Percentiles rank a stretch among this genome's conserved stretches.
These are phyloP conservation scores for Avicennia marina DNA, from an alignment of 257 asterid genomes.

Conservation along the genomic window DNA sequence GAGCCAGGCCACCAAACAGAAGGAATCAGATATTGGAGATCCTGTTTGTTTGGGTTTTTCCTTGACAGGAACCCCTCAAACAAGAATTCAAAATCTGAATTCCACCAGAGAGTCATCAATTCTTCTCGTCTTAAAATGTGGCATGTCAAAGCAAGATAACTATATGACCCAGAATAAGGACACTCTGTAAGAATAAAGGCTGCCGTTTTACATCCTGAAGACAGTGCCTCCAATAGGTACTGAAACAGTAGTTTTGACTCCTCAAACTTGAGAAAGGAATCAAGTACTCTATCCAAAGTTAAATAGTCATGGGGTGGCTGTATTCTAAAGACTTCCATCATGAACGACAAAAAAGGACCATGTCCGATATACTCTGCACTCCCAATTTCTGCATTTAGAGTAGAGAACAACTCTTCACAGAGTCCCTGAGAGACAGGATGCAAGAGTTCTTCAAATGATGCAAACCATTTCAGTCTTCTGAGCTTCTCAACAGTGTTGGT, in stretches of 20 bases:
- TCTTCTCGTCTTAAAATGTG: conserved; percentile 80
- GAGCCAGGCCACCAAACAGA: conserved; percentile 97
- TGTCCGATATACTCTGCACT: conserved; percentile 58
- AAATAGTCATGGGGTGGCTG: conserved; percentile 83
- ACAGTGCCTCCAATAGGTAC: conserved; percentile 64
- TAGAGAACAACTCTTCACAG: conserved; percentile 57
- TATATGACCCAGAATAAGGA: conserved; percentile 93
- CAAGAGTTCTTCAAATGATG: conserved; percentile 61
- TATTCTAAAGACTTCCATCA: conserved; percentile 58
- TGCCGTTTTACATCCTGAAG: conserved; percentile 76
- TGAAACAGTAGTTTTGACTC: conserved; percentile 53
- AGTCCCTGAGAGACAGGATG: conserved; percentile 70
- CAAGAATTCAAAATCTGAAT: conserved; percentile 58
- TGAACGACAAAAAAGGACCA: conserved; percentile 73
- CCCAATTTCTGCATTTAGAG: conserved; percentile 40
- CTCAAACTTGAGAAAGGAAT: conserved; percentile 59
- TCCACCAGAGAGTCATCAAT: conserved; percentile 90
- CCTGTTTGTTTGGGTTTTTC: conserved; percentile 81
- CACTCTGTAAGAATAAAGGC: conserved; percentile 66
- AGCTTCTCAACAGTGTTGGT: conserved; percentile 61
- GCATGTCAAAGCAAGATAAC: conserved; percentile 76
- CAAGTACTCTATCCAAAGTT: conserved; percentile 71
- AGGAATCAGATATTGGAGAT: conserved; percentile 86
- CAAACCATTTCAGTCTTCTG: conserved; percentile 75
- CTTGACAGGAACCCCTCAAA: conserved; percentile 87